phyloP scores from a whole-genome alignment of 108 stramenopile genomes.

The Nannochloropsis gaditana region DNA sequence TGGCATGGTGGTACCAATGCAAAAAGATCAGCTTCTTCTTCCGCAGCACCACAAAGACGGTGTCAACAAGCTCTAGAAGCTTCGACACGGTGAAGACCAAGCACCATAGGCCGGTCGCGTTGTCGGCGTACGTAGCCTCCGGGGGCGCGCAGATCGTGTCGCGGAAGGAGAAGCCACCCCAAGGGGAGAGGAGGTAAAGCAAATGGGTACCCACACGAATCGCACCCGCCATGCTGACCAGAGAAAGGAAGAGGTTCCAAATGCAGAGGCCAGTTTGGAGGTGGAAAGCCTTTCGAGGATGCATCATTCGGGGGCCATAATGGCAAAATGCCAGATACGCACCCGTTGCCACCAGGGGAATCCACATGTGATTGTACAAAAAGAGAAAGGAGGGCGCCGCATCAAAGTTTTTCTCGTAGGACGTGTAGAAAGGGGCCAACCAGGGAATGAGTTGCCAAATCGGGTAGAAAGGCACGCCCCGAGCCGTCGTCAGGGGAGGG shows the following conservation, averaged over 20 bases:
- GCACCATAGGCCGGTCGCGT: slow-evolving; percentile 55
- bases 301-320: slow-evolving; percentile 36
- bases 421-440: background rate
- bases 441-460: slow-evolving; percentile 1
- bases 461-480: background rate
- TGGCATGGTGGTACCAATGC: slow-evolving; percentile 63
- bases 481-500: slow-evolving; percentile 5
- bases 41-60: slow-evolving; percentile 57
- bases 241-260: slow-evolving; percentile 41
- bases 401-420: background rate
- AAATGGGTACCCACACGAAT: slow-evolving; percentile 33
- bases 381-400: background rate
- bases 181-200: slow-evolving; percentile 25
- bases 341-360: slow-evolving; percentile 22
- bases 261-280: slow-evolving; percentile 31
- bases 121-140: slow-evolving; percentile 43
- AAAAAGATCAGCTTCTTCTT: slow-evolving; percentile 61
- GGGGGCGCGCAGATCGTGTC: slow-evolving; percentile 49
- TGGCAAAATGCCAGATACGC: slow-evolving; percentile 37
- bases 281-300: slow-evolving; percentile 40
- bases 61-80: slow-evolving; percentile 62
- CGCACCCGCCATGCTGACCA: slow-evolving; percentile 42
- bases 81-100: slow-evolving; percentile 55
- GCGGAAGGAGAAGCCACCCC: slow-evolving; percentile 36
- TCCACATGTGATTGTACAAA: slow-evolving; percentile 23